phyloP scores from a whole-genome alignment of 1,139 yeast genomes.

The Kurtzmaniella quercitrusa region DNA sequence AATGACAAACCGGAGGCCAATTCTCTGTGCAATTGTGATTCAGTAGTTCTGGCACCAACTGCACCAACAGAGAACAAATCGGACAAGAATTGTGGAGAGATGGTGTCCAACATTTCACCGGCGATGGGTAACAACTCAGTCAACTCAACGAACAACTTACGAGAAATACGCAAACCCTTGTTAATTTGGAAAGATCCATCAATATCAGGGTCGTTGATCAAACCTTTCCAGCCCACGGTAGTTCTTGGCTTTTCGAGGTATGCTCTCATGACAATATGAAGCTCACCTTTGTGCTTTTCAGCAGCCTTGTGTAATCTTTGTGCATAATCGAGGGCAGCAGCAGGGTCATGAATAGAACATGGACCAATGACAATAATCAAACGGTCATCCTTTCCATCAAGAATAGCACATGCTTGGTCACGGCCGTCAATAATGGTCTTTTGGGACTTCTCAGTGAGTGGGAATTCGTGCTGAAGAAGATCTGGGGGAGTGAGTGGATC shows the following conservation, averaged over 20 bases:
- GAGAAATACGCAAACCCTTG: slow-evolving; percentile 85
- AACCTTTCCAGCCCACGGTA: slow-evolving; percentile 98
- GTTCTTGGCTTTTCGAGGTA: slow-evolving; percentile 98
- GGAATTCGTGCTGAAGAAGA: slow-evolving; percentile 72
- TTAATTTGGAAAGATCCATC: slow-evolving; percentile 91
- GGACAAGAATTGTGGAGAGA: slow-evolving; percentile 94
- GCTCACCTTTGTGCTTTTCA: slow-evolving; percentile 67
- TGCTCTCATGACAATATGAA: slow-evolving; percentile 91
- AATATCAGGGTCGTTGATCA: slow-evolving; percentile 94
- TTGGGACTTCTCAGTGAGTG: slow-evolving; percentile 57
- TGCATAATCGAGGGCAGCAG: slow-evolving; percentile 87
- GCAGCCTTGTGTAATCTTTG: slow-evolving; percentile 60
- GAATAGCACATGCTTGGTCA: slow-evolving; percentile 66
- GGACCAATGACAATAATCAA: slow-evolving; percentile 88
- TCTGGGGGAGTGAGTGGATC: slow-evolving; percentile 92
- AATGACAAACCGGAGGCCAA: slow-evolving; percentile 93
- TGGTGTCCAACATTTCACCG: slow-evolving; percentile 96
- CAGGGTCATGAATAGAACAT: slow-evolving; percentile 92
- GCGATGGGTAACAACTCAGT: slow-evolving; percentile 85
- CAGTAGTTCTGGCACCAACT: slow-evolving; percentile 98
- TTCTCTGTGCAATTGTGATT: slow-evolving; percentile 96
- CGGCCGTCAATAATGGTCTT: slow-evolving; percentile 76
- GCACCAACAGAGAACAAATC: slow-evolving; percentile 95
- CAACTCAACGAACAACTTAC: slow-evolving; percentile 81
- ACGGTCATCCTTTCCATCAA: slow-evolving; percentile 74